These are phyloP conservation scores for Edaphochlamys debaryana DNA, from an alignment of 139 green algal genomes.

Conservation along the genomic window DNA sequence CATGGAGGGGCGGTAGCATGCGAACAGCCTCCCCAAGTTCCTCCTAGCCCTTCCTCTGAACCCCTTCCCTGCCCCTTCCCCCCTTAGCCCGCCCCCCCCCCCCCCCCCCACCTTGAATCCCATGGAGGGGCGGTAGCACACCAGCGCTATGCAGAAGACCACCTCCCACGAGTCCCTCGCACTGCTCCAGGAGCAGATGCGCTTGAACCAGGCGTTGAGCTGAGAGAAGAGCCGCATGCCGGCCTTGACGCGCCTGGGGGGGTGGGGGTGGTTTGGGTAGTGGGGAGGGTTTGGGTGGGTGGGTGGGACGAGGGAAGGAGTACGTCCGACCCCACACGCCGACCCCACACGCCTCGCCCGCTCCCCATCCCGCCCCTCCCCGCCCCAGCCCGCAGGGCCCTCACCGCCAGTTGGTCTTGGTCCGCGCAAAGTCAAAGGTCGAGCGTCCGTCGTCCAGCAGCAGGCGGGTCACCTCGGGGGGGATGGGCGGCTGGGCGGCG, in stretches of 20 bases:
- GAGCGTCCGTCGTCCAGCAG: conserved; percentile 28
- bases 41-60: no score
- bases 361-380: no score
- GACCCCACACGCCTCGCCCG: no score
- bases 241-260: conserved; percentile 18
- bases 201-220: conserved; percentile 26
- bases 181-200: conserved; percentile 38
- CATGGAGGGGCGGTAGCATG: no score
- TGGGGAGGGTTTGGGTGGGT: no score
- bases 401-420: conserved; percentile 36
- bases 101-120: conserved; percentile 29
- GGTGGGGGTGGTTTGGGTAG: no score
- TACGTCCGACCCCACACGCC: no score
- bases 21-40: no score
- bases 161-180: conserved; percentile 22
- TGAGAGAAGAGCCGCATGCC: conserved; percentile 3
- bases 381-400: neutral
- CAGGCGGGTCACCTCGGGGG: neutral
- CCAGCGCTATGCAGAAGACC: conserved; percentile 36
- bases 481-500: conserved; percentile 33
- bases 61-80: no score
- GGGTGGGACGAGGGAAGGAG: no score
- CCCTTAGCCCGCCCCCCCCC: no score
- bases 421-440: conserved; percentile 20
- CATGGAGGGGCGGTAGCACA: conserved; percentile 32